Conservation (phyloP, 2,329 filamentous ascomycete genomes). For the Fusarium stilboides region DNA sequence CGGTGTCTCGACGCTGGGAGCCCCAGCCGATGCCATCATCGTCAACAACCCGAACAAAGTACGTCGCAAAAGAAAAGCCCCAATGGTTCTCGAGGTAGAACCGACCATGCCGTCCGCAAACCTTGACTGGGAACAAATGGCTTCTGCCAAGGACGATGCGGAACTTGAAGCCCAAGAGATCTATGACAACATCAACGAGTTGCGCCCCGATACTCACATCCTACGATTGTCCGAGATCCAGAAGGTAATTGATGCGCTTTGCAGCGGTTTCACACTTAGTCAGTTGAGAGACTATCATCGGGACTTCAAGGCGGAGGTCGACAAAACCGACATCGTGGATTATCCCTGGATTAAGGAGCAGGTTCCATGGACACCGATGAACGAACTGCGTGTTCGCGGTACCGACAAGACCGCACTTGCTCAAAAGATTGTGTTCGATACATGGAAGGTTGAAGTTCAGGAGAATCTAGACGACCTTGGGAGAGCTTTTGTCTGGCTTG, state of each 20-base stretch:
- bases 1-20: conserved; percentile 54
- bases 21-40: conserved; percentile 62
- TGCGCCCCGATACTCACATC: conserved; percentile 61
- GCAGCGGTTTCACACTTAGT: conserved; percentile 61
- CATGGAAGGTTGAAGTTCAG: conserved; percentile 66
- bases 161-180: conserved; percentile 55
- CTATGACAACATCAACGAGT: conserved; percentile 63
- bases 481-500: conserved; percentile 57
- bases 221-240: conserved; percentile 60
- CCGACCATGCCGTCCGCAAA: conserved; percentile 20
- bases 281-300: conserved; percentile 64
- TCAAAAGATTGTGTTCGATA: conserved; percentile 62
- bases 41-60: conserved; percentile 59
- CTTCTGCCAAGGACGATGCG: conserved; percentile 47
- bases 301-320: conserved; percentile 5
- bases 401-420: conserved; percentile 59
- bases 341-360: conserved; percentile 61
- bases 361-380: conserved; percentile 57
- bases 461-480: conserved; percentile 63
- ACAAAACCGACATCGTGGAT: conserved; percentile 15
- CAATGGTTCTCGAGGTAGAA: conserved; percentile 41
- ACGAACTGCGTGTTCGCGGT: conserved; percentile 35
- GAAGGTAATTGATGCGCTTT: conserved; percentile 57
- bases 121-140: conserved; percentile 53
- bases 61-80: conserved; percentile 32